A percentile compares a stretch with the other conserved stretches of the same genome.
Conservation (phyloP, 805 yeast species). For the Kazachstania bromeliacearum region DNA sequence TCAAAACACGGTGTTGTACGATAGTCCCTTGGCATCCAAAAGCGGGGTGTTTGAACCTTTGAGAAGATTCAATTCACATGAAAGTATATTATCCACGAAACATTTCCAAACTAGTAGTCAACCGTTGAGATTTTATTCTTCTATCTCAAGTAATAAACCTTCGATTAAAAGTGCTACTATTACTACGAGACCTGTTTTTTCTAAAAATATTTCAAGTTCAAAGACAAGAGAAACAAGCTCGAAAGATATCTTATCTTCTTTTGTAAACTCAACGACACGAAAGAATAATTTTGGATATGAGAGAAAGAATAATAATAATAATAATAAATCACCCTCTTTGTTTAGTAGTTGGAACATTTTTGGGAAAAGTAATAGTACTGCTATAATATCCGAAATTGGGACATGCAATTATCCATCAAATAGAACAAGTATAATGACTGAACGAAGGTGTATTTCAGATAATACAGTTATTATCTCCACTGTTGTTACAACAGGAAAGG, state of each 20-base stretch:
- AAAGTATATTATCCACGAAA: slow-evolving; percentile 25
- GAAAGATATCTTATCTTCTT: slow-evolving; percentile 9
- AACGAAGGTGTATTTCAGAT: slow-evolving; percentile 1
- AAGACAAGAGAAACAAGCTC: slow-evolving; percentile 5
- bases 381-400: slow-evolving; percentile 6
- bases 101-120: slow-evolving; percentile 1
- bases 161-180: not conserved
- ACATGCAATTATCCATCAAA: not conserved
- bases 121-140: slow-evolving; percentile 7
- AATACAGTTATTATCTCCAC: slow-evolving; percentile 5
- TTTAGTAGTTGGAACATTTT: slow-evolving; percentile 17
- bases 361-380: slow-evolving; percentile 4
- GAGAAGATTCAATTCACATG: slow-evolving; percentile 27
- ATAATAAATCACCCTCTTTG: slow-evolving; percentile 6
- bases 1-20: slow-evolving; percentile 9
- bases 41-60: slow-evolving; percentile 10
- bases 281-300: no score
- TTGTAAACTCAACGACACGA: slow-evolving; percentile 1
- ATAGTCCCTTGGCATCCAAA: slow-evolving; percentile 1
- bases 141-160: not conserved
- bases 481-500: not conserved
- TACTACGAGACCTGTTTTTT: not conserved
- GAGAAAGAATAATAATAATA: no score
- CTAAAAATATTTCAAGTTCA: slow-evolving; percentile 1
- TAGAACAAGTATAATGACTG: slow-evolving; percentile 1